Evolutionary conservation across 192 early-diverging fungal species (phyloP).

Genomic region (Mortierella antarctica): DNA sequence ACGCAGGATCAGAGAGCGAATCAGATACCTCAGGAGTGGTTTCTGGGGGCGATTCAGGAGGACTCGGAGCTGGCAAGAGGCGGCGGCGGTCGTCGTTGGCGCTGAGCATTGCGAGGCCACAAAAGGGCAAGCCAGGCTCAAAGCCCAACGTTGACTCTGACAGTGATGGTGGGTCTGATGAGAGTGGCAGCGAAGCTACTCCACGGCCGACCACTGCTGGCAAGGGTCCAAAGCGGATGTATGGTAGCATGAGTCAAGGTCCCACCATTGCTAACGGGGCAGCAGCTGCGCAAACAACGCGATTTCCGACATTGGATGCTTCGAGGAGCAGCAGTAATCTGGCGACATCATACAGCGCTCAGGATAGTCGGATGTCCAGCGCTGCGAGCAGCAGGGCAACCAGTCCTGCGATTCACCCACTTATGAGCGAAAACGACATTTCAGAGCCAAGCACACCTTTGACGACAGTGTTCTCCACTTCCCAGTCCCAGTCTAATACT

Average conservation of each 20-base stretch:
- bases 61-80: slow-evolving; percentile 34
- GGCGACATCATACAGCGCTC: slow-evolving; percentile 1
- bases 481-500: neutral
- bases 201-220: slow-evolving; percentile 30
- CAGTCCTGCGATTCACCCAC: slow-evolving; percentile 36
- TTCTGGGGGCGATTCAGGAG: slow-evolving; percentile 23
- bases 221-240: slow-evolving; percentile 48
- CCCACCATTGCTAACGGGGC: neutral
- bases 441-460: slow-evolving; percentile 16
- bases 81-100: slow-evolving; percentile 40
- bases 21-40: slow-evolving; percentile 26
- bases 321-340: neutral
- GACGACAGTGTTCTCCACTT: slow-evolving; percentile 4
- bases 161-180: slow-evolving; percentile 37
- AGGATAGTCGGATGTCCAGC: slow-evolving; percentile 32
- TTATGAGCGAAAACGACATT: slow-evolving; percentile 36
- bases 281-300: neutral
- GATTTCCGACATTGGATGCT: neutral
- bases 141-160: slow-evolving; percentile 16
- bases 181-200: slow-evolving; percentile 13
- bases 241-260: slow-evolving; percentile 37
- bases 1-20: slow-evolving; percentile 33
- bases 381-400: slow-evolving; percentile 36
- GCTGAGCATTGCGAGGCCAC: slow-evolving; percentile 28
- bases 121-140: slow-evolving; percentile 21